Evolutionary conservation across 352 stramenopile species (phyloP), one percentile per base, ranked within the genome.

Genomic region (Pythium vanterpoolii): DNA sequence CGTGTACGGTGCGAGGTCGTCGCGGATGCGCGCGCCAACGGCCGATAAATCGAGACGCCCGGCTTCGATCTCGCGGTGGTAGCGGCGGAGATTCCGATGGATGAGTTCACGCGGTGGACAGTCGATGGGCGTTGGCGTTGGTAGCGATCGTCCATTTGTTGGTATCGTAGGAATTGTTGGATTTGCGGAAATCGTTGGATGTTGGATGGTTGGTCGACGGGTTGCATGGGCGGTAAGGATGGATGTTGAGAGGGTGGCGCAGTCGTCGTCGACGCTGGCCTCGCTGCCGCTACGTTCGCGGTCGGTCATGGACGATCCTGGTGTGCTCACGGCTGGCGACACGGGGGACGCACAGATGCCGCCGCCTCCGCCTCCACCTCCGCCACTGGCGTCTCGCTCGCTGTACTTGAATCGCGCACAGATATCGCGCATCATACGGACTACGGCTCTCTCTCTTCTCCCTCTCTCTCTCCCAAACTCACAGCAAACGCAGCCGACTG

Each of bases 341-440:
- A 45, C 8, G 3, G 58, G 33, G 2, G 38, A 18, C 26, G 23
- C 21, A 52, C 27, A 27, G 16, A 40, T 33, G 40, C 18, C 40
- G 2, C 18, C 21, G 4, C 34, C n/a, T 27, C 18, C 40, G 2
- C 18, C 21, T 11, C 34, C n/a, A 7, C 30, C 27, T 24, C 30
- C 52, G 40, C 18, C 31, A 5, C 34, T 47, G 39, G 24, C 54
- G 43, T 59, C 54, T 28, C 57, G 51, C 66, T 87, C 79, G 58
- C 66, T 81, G 72, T 89, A 89, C 68, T 89, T 89, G 63, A 87
- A 89, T 53, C 79, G 67, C 51, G 79, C 77, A 56, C 75, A 83
- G 65, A 87, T 67, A 51, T 67, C 60, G 58, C 60, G 53, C 60
- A 67, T 67, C 60, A 67, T 67, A n/a, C n/a, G n/a, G n/a, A n/a